Conservation (phyloP, 1,284 basidiomycete species). For the Melampsora larici-populina region DNA sequence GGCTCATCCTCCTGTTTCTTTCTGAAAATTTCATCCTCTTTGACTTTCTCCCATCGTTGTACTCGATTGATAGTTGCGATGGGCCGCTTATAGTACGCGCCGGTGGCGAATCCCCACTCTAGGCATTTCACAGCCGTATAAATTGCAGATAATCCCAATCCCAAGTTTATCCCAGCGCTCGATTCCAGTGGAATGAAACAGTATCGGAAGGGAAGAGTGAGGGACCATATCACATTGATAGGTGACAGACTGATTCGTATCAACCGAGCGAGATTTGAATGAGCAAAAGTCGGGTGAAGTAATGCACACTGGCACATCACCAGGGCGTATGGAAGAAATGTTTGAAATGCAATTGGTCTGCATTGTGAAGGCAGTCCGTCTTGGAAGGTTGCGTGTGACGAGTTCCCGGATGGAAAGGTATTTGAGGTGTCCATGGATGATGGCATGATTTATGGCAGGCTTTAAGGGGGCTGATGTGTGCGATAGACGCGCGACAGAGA, state of each 20-base stretch:
- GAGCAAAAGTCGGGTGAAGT: neutral
- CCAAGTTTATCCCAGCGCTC: neutral
- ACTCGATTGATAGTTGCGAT: no score
- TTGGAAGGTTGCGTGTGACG: neutral
- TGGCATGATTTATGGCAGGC: no score
- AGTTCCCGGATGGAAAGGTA: neutral
- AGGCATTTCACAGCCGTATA: neutral
- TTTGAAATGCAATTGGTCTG: neutral
- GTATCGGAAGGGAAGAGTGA: conserved; percentile 2
- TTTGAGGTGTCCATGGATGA: neutral
- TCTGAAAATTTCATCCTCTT: neutral
- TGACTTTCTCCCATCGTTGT: neutral
- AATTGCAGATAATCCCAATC: neutral
- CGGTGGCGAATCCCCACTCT: no score
- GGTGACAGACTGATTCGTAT: neutral
- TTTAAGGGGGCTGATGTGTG: no score
- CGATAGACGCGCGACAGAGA: no score
- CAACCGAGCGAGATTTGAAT: neutral
- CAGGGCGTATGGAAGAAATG: neutral
- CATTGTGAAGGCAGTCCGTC: neutral
- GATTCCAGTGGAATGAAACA: neutral
- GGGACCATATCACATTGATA: neutral
- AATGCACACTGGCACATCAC: neutral
- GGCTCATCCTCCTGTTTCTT: neutral
- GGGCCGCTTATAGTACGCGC: neutral